phyloP scores from a whole-genome alignment of 78 protist genomes.

The Cavenderia fasciculata region DNA sequence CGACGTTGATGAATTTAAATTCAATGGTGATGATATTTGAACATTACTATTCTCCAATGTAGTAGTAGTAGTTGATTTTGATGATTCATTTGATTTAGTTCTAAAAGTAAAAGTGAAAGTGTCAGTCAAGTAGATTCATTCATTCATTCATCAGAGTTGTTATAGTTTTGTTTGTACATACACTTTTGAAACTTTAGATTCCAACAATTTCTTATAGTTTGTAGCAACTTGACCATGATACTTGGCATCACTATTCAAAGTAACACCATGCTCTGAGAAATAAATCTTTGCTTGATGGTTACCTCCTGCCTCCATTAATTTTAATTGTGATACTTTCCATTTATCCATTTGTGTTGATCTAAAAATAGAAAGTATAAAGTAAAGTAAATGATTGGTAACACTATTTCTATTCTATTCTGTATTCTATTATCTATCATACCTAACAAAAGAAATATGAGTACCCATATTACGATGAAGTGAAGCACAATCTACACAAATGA shows the following conservation, averaged over 20 bases:
- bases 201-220: constrained; percentile 23
- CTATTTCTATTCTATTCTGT: no score
- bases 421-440: no score
- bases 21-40: not conserved
- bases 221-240: constrained; percentile 14
- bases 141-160: no score
- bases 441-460: constrained; percentile 80
- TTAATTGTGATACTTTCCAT: constrained; percentile 75
- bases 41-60: no score
- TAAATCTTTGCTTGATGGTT: constrained; percentile 63
- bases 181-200: constrained; percentile 7
- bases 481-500: constrained; percentile 90
- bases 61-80: not conserved
- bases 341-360: constrained; percentile 61
- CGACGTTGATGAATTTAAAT: not conserved
- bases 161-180: not conserved
- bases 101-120: not conserved
- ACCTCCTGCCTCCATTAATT: constrained; percentile 77
- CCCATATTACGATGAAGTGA: constrained; percentile 89
- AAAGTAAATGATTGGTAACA: not conserved
- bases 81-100: not conserved
- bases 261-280: constrained; percentile 75
- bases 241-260: constrained; percentile 38
- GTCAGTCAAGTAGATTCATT: not conserved
- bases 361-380: not conserved